Evolutionary conservation across 192 early-diverging fungal species (phyloP), one percentile per base, ranked within the genome.

Genomic region (Jimgerdemannia lactiflua): DNA sequence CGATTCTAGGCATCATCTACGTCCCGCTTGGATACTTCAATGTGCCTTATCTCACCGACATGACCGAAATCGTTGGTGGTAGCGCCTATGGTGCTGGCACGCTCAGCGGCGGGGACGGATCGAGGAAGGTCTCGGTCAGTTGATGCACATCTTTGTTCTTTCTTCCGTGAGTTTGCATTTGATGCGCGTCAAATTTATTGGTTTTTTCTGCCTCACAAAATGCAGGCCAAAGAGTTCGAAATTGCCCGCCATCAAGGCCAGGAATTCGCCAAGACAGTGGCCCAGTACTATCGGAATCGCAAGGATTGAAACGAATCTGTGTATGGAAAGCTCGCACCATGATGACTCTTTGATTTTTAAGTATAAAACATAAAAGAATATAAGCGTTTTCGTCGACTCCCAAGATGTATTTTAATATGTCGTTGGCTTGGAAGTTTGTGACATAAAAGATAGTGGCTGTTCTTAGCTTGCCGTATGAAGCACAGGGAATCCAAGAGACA

Each of bases 171-270:
- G 49, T 59, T 59, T 59, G 14, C 29, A 29, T 29, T 29, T 29
- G 29, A 29, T 29, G 14, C 49, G 14, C 49, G 49, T 10, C 49
- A 14, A 14, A 14, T 10, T 59, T 59, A 59, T 14, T 59, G 0
- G 14, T 10, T 10, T 14, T 18, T 29, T 29, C 29, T 29, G 89
- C 2, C 85, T 83, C n/a, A 43, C 83, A 88, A 64, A 83, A 84
- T 42, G 73, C 78, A 42, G 85, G 79, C 91, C 79, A 87, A 89
- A 81, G 91, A 91, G 75, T 83, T 91, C 40, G 92, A 86, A 39
- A 83, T 89, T 70, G 89, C 89, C 1, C 75, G 74, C 69, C 18
- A 72, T 65, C 90, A 91, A 84, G 90, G 90, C 44, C 79, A 88
- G 73, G 69, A 76, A 39, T 91, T 91, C 76, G 89, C 80, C 65